A percentile compares a stretch with the other conserved stretches of the same genome.
Conservation (phyloP, 331 rosid genomes). For the Acacia pycnantha region DNA sequence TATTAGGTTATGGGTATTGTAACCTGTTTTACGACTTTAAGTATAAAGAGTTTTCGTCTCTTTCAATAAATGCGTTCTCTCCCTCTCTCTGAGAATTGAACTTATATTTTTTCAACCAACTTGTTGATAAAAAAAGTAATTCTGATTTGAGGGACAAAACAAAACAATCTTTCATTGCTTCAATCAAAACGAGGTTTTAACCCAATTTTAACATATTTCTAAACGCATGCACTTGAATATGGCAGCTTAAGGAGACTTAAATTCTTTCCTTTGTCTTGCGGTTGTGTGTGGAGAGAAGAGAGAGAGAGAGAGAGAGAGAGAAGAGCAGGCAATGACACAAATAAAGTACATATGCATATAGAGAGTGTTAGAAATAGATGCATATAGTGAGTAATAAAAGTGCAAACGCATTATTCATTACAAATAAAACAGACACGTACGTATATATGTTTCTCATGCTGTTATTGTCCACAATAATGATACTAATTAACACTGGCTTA, state of each 20-base stretch:
- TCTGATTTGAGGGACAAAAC: too few species aligned
- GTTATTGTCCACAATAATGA: not conserved
- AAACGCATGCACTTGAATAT: not conserved
- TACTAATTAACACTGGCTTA: too few species aligned
- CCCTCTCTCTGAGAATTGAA: accelerated
- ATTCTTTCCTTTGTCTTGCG: not conserved
- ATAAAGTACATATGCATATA: not conserved
- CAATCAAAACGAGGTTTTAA: not conserved
- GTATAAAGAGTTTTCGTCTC: too few species aligned
- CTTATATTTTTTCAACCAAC: too few species aligned
- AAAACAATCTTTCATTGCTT: too few species aligned
- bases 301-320: not conserved
- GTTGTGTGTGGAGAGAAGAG: not conserved
- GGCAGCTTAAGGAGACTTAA: not conserved
- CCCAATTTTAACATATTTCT: too few species aligned
- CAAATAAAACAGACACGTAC: not conserved
- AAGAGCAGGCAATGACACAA: not conserved
- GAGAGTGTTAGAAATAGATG: not conserved
- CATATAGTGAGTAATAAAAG: not conserved
- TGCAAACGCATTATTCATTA: not conserved
- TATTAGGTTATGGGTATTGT: too few species aligned
- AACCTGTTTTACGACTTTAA: too few species aligned
- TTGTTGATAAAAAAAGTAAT: too few species aligned
- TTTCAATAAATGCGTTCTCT: accelerated
- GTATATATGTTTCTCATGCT: not conserved